These are phyloP conservation scores for Clonostachys rosea DNA, from an alignment of 2,329 filamentous ascomycete genomes.

Conservation along the genomic window DNA sequence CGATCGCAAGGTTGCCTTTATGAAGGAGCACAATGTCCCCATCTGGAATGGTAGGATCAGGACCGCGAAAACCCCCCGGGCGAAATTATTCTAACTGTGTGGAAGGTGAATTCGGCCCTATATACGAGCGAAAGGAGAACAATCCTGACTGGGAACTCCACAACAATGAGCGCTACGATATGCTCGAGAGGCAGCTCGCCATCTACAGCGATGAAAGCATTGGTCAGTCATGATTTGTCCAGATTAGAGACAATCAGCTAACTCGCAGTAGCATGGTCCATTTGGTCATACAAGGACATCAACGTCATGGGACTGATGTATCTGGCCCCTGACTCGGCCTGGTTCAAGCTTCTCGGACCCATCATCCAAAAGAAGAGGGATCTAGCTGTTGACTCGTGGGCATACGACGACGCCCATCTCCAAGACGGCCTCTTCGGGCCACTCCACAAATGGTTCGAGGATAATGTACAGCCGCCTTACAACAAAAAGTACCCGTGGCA, in stretches of 20 bases:
- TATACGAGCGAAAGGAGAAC: conserved; percentile 33
- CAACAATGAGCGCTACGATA: conserved; percentile 27
- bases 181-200: conserved; percentile 31
- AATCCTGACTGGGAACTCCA: conserved; percentile 14
- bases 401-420: conserved; percentile 21
- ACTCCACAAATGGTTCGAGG: conserved; percentile 32
- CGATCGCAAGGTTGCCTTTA: conserved; percentile 34
- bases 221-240: not conserved
- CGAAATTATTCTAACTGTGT: too few relatives aligned
- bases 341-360: conserved; percentile 41
- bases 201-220: conserved; percentile 21
- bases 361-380: conserved; percentile 50
- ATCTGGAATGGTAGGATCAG: conserved; percentile 30
- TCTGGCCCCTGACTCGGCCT: conserved; percentile 34
- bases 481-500: conserved; percentile 39
- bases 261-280: conserved; percentile 41
- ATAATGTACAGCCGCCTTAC: conserved; percentile 33
- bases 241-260: not conserved
- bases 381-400: conserved; percentile 52
- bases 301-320: conserved; percentile 50
- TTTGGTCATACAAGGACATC: conserved; percentile 55
- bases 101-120: conserved; percentile 41
- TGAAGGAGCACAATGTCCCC: conserved; percentile 29
- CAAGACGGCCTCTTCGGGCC: conserved; percentile 27
- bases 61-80: too few relatives aligned